Conservation (phyloP, 352 stramenopile genomes). For the Globisporangium canariense region DNA sequence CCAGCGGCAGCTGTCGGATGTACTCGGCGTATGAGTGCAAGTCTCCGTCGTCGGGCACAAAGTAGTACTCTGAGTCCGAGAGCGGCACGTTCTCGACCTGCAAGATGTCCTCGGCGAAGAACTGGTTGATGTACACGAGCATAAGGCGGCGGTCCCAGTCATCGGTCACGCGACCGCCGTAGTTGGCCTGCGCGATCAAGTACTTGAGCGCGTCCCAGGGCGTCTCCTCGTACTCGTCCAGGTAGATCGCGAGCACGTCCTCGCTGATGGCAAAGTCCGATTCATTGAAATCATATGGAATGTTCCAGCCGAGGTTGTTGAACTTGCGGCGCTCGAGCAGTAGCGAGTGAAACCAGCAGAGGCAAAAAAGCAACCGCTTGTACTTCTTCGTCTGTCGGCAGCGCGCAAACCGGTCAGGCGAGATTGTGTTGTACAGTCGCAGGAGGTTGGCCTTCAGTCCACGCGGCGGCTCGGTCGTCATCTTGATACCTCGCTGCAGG, state of each 20-base stretch:
- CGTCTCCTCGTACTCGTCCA: constrained; percentile 91
- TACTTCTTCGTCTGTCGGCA: constrained; percentile 89
- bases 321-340: constrained; percentile 96
- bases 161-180: constrained; percentile 95
- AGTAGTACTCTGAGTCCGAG: constrained; percentile 91
- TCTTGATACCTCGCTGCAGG: constrained; percentile 94
- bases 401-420: constrained; percentile 80
- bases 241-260: constrained; percentile 94
- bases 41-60: constrained; percentile 91
- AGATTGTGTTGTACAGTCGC: constrained; percentile 93
- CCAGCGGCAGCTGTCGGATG: constrained; percentile 87
- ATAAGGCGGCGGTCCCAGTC: constrained; percentile 95
- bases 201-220: constrained; percentile 95
- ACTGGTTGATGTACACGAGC: constrained; percentile 95
- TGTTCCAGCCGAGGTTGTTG: constrained; percentile 96
- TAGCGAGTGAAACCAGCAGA: constrained; percentile 96
- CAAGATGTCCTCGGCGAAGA: constrained; percentile 90
- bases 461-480: constrained; percentile 94
- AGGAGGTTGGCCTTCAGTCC: constrained; percentile 92
- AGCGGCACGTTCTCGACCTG: constrained; percentile 83
- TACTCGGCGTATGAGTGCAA: constrained; percentile 87
- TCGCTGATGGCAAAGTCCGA: constrained; percentile 96
- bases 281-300: constrained; percentile 98
- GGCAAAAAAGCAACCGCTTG: constrained; percentile 91
- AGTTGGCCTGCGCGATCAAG: constrained; percentile 95